Evolutionary conservation across 148 eudicot species (phyloP).

Genomic region (Tetragonia tetragonoides): DNA sequence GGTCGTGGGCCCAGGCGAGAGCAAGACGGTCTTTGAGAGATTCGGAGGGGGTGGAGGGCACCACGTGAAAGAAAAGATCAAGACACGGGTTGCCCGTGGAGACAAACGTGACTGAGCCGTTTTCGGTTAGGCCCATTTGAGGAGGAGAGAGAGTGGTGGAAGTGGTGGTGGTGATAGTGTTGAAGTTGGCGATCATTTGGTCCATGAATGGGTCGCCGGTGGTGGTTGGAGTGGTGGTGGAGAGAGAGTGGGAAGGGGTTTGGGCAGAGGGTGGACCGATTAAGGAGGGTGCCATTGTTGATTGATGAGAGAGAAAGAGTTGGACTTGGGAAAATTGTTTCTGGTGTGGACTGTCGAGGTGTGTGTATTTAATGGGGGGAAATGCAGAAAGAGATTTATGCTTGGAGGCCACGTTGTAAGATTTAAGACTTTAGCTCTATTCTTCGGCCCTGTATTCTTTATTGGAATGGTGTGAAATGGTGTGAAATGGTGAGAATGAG

Average conservation of each 20-base stretch:
- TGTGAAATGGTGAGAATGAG: no score
- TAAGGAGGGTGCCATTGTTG: no score
- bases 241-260: no score
- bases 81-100: conserved; percentile 30
- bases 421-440: no score
- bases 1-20: conserved; percentile 26
- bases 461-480: no score
- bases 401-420: no score
- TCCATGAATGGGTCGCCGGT: no score
- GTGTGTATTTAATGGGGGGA: neutral
- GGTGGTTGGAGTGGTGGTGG: conserved; percentile 11
- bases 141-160: neutral
- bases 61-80: conserved; percentile 26
- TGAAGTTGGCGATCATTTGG: no score
- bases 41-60: conserved; percentile 9
- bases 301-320: neutral
- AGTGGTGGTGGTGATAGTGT: no score
- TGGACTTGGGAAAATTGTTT: conserved; percentile 15
- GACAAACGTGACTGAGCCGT: conserved; percentile 9
- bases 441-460: no score
- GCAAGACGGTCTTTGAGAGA: neutral
- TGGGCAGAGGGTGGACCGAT: neutral
- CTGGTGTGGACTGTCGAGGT: neutral
- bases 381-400: no score
- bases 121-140: conserved; percentile 7